Base-by-base conservation (phyloP, 192 early-diverging fungal genomes). In the Dimargaris cristalligena region DNA sequence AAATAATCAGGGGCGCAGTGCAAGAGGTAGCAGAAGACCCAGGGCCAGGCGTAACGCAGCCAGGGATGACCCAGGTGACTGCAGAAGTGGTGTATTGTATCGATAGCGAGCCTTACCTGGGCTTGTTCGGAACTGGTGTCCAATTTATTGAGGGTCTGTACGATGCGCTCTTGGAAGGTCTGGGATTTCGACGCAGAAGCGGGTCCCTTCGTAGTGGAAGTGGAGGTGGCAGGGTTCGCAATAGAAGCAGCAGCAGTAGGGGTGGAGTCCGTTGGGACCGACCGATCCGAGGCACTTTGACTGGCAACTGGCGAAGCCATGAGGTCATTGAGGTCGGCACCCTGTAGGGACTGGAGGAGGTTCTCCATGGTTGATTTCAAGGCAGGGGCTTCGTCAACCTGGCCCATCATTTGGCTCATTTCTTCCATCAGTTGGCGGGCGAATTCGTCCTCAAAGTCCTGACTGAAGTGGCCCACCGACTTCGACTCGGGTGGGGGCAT, bases 131-230 rank as follows among this genome's bases (percentile, higher is more conserved):
- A 85, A 59, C 88, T 92, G 60, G 83, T 81, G 62, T 87, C 85
- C 14, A 97, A 68, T 58, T 92, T 92, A 61, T 80, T 80, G 79
- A 97, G 84, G 14, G 94, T 97, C 46, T 89, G 78, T 46, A 82
- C 79, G 61, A 97, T 90, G 38, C 78, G 82, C 60, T 90, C 84
- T 64, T 95, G 90, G 77, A 97, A 97, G 47, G 79, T 76, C 69
- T 44, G 48, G 44, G 59, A 52, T 6, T 56, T 44, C 9, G 48
- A 25, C 48, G 14, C 34, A 13, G 61, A n/a, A n/a, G n/a, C n/a
- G n/a, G n/a, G n/a, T n/a, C n/a, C n/a, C n/a, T n/a, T n/a, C n/a
- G n/a, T n/a, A n/a, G 35, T 48, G 58, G 34, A 32, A 58, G n/a
- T 4, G 59, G 30, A 9, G 32, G 2, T 14, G 62, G 49, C 22